Base-by-base conservation (phyloP, 2,329 filamentous ascomycete species). In the Microcera coccophila region DNA sequence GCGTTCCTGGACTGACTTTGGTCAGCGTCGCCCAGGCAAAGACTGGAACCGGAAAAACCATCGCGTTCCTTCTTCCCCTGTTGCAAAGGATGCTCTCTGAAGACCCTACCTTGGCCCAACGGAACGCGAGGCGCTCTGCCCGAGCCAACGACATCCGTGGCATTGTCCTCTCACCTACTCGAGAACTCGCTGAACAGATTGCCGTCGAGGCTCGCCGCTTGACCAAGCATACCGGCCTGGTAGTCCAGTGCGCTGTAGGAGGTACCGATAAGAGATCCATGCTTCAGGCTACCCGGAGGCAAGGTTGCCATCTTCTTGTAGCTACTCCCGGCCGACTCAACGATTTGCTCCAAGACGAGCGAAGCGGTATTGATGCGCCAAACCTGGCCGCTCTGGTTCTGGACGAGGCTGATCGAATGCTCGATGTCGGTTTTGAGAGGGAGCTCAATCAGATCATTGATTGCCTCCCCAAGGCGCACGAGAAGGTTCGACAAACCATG, bases 391-490 rank as follows among this genome's bases (percentile, higher is more conserved):
- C 93, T 54, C 76, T 98, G 35, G 90, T 97, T 52, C 84, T 98
- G 36, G 93, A 98, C 57, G 93, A 98, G 75, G 93, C 93, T 58
- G 93, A 98, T 69, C 87, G 93, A 57, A 96, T 98, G 87, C 79
- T 98, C 62, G 93, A 98, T 71, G 93, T 95, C 74, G 93, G 87
- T 3, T 91, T 91, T 58, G 73, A 83, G 43, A 71, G 73, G 26
- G 83, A 82, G 42, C 75, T 91, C 38, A 66, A 73, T 38, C 64
- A 78, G 2, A 87, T 91, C 42, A 68, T 81, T 42, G 45, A 61
- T 0, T 60, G 68, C 33, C 75, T 96, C 9, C 91, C 91, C 3
- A 68, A 76, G 36, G 75, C 77, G 5, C 56, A 63, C 0, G 66
- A 82, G 39, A 79, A 84, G 47, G 75, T 85, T 41, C 82, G 91